Base-by-base conservation (phyloP, 306 rosid genomes). In the Lathyrus oleraceus region DNA sequence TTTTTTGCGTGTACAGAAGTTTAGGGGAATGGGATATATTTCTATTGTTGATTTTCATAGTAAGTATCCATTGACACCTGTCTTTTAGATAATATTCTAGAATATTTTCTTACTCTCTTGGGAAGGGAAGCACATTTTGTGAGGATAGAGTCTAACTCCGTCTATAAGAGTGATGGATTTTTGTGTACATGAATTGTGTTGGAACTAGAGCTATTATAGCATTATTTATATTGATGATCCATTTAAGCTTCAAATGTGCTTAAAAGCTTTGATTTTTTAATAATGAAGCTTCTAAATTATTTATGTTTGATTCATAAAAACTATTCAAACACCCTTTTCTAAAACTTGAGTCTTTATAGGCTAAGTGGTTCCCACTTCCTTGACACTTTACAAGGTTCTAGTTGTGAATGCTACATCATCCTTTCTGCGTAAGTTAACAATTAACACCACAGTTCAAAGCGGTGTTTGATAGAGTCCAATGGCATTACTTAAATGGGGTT, bases 351-450 rank as follows among this genome's bases (percentile, higher is more conserved):
- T 53, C 63, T 59, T 67, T 35, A 60, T 45, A 38, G 25, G 64
- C 14, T 12, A 51, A 20, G 47, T 61, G 28, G 67, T 14, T 67
- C 63, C 44, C 69, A n/a, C 74, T 59, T 58, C 75, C 12, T 53
- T 21, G 58, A 19, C 58, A 51, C 19, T 72, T 5, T 67, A 30
- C 61, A n/a, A 48, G 40, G 43, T 52, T 53, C 76, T 42, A 42
- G 60, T 61, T 66, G 16, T 52, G 63, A 49, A 61, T 67, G 25
- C 68, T 56, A 13, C 68, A 64, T 40, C 45, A 15, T 69, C 71
- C 64, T 52, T 61, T 42, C 17, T 28, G 16, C 25, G n/a, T 27
- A 28, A 52, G 19, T n/a, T 13, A 5, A 19, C 12, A 38, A 25
- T 68, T 61, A 49, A 39, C 65, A 17, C 48, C 40, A 44, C 48